These are phyloP conservation scores for Metarhizium anisopliae DNA, from an alignment of 2,329 filamentous ascomycete species.

Conservation along the genomic window DNA sequence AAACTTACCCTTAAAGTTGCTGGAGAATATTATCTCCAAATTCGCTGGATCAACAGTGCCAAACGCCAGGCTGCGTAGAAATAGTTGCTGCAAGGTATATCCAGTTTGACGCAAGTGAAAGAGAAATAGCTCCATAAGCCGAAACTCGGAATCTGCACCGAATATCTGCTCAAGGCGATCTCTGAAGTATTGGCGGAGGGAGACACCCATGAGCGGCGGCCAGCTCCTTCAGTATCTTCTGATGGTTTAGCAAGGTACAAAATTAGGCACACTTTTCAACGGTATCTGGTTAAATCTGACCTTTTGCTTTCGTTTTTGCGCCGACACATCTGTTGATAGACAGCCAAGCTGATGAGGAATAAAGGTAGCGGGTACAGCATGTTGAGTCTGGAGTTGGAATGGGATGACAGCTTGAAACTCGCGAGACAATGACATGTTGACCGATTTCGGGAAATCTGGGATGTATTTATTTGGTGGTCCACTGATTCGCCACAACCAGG, in stretches of 20 bases:
- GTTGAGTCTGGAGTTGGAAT: constrained; percentile 8
- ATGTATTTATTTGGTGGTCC: no score
- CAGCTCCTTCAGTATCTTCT: neutral
- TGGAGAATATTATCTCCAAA: neutral
- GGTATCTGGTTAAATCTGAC: neutral
- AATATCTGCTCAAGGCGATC: constrained; percentile 1
- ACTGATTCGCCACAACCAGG: no score
- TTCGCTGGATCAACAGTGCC: neutral
- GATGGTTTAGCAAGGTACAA: neutral
- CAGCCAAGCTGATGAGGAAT: neutral
- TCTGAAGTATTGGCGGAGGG: neutral
- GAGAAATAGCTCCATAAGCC: neutral
- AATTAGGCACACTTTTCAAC: neutral
- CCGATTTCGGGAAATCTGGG: no score
- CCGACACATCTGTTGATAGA: neutral
- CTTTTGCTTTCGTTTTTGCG: neutral
- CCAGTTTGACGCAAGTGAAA: neutral
- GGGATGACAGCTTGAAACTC: neutral
- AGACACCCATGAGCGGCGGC: neutral
- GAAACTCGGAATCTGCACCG: neutral
- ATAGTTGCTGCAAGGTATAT: neutral
- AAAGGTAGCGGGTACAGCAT: neutral
- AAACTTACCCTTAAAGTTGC: neutral
- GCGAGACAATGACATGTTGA: no score
- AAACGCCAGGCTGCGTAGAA: neutral